Conservation (phyloP, 805 yeast species). For the Saccharomycopsis lassenensis region DNA sequence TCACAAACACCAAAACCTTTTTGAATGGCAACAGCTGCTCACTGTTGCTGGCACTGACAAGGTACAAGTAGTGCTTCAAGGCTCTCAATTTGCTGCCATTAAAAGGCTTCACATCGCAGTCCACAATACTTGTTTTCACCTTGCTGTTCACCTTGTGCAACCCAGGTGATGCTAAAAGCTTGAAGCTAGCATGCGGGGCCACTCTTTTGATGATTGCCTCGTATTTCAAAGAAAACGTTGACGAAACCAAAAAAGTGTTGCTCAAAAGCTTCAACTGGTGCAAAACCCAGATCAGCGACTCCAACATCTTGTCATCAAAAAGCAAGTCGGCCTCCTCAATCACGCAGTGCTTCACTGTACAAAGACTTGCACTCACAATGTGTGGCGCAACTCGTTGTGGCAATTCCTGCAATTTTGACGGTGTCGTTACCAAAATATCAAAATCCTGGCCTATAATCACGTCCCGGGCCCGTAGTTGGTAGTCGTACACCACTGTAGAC, state of each 20-base stretch:
- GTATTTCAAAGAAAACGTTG: conserved; percentile 79
- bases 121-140: conserved; percentile 62
- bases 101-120: conserved; percentile 69
- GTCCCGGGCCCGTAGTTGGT: too few species aligned
- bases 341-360: too few species aligned
- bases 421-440: conserved; percentile 76
- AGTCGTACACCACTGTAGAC: conserved; percentile 7
- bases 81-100: conserved; percentile 78
- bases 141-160: conserved; percentile 76
- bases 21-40: conserved; percentile 60
- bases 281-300: too few species aligned
- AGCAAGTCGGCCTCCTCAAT: conserved; percentile 93
- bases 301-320: conserved; percentile 70
- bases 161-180: too few species aligned
- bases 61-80: conserved; percentile 77
- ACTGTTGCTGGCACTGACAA: conserved; percentile 74
- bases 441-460: conserved; percentile 31
- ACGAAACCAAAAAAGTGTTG: conserved; percentile 71
- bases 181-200: conserved; percentile 59
- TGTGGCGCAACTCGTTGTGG: too few species aligned
- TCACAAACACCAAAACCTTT: conserved; percentile 77
- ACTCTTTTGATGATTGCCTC: conserved; percentile 45
- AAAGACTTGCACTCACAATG: too few species aligned
- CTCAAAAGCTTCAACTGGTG: too few species aligned
- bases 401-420: too few species aligned